Conservation (phyloP, 2,329 filamentous ascomycete species). For the Cytospora chrysosperma region DNA sequence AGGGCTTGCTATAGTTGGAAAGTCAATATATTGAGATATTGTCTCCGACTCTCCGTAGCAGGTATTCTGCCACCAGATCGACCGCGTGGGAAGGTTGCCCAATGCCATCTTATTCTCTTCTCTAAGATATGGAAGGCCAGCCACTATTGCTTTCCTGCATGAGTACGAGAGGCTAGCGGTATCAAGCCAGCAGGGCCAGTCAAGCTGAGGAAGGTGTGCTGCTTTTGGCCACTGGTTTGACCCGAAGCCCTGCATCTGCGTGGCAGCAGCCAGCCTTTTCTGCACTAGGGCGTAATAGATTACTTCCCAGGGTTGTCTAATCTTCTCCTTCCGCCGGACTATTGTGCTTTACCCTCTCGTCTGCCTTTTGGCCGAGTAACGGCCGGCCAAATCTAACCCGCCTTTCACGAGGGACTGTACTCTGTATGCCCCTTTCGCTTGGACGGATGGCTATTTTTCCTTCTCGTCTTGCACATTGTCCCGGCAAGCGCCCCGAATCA, state of each 20-base stretch:
- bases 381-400: not conserved
- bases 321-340: not conserved
- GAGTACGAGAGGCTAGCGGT: not conserved
- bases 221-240: not conserved
- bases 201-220: not conserved
- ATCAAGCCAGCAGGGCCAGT: not conserved
- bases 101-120: not conserved
- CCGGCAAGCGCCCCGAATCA: not conserved
- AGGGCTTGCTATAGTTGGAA: not conserved
- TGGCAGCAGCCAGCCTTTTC: not conserved
- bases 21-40: not conserved
- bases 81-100: not conserved
- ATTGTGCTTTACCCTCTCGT: too few species aligned
- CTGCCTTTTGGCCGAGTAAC: not conserved
- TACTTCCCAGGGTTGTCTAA: not conserved
- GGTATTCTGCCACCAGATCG: not conserved
- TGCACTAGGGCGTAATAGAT: not conserved
- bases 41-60: not conserved
- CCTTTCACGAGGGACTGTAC: not conserved
- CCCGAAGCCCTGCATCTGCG: not conserved
- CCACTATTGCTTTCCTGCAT: conserved; percentile 3
- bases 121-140: not conserved
- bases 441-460: not conserved
- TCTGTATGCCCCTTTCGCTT: not conserved
- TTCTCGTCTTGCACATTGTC: too few species aligned